These are phyloP conservation scores for Camelina hispida DNA, from an alignment of 345 rosid species.

Conservation along the genomic window DNA sequence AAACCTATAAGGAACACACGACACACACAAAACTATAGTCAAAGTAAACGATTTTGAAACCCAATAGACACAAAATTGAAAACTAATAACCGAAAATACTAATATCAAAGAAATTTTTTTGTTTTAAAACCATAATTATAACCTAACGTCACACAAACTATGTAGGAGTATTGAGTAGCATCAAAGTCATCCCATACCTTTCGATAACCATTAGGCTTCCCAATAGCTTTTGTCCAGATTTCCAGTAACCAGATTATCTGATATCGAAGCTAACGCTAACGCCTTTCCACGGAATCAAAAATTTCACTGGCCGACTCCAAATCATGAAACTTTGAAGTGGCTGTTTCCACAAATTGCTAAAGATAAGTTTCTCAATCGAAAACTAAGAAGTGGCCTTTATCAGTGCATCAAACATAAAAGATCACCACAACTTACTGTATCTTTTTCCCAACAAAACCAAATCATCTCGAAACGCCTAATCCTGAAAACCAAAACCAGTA, in stretches of 20 bases:
- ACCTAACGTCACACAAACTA: slow-evolving; percentile 16
- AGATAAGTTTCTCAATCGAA: slow-evolving; percentile 22
- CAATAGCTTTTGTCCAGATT: slow-evolving; percentile 66
- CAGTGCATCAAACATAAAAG: too few relatives aligned
- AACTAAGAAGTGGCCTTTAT: background rate
- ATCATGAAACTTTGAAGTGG: slow-evolving; percentile 65
- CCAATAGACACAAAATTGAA: too few relatives aligned
- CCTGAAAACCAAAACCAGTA: too few relatives aligned
- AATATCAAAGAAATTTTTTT: too few relatives aligned
- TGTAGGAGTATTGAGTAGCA: slow-evolving; percentile 5
- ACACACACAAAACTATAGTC: too few relatives aligned
- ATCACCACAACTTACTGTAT: background rate
- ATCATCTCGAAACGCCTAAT: too few relatives aligned
- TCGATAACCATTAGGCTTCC: slow-evolving; percentile 90
- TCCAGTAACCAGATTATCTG: slow-evolving; percentile 74
- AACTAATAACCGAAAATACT: too few relatives aligned
- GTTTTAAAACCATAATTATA: too few relatives aligned
- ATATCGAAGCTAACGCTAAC: slow-evolving; percentile 76
- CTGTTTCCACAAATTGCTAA: slow-evolving; percentile 42
- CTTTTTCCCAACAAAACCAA: too few relatives aligned
- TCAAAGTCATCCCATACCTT: slow-evolving; percentile 56
- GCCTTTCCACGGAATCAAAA: slow-evolving; percentile 81
- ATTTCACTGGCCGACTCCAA: slow-evolving; percentile 49
- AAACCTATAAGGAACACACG: too few relatives aligned
- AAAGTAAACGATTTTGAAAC: too few relatives aligned